Percentiles rank a stretch among this genome's conserved stretches.
These are phyloP conservation scores for Apophysomyces ossiformis DNA, from an alignment of 371 early-diverging fungal genomes.

Conservation along the genomic window DNA sequence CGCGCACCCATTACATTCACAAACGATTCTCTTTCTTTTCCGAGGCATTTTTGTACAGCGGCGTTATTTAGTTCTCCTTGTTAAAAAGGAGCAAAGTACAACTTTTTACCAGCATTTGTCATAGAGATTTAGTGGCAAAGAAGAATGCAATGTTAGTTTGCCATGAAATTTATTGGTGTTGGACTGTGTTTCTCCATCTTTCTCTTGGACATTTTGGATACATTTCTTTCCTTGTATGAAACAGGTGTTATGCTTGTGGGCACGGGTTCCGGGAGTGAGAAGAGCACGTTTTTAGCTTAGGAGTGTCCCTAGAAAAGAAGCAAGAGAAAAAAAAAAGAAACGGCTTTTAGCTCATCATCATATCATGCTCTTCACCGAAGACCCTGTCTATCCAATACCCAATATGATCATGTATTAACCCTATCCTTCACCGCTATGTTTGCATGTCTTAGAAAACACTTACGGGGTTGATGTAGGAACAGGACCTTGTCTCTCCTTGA, in stretches of 20 bases:
- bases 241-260: background rate
- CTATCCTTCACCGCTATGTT: background rate
- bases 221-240: background rate
- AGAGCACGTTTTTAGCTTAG: constrained; percentile 2
- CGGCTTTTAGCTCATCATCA: background rate
- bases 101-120: background rate
- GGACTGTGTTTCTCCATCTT: no score
- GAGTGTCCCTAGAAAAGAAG: background rate
- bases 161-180: no score
- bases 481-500: background rate
- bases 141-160: no score
- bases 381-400: background rate
- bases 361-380: background rate
- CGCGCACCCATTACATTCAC: no score
- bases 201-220: background rate
- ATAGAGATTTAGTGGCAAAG: background rate
- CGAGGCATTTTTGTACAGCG: no score
- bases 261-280: constrained; percentile 6
- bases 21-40: no score
- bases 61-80: background rate
- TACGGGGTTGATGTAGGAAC: constrained; percentile 5
- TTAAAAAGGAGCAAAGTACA: background rate
- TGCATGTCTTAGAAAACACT: constrained; percentile 12
- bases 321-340: no score
- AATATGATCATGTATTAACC: constrained; percentile 1